These are phyloP conservation scores for Endoconidiophora polonica DNA, from an alignment of 2,329 filamentous ascomycete genomes.

Conservation along the genomic window DNA sequence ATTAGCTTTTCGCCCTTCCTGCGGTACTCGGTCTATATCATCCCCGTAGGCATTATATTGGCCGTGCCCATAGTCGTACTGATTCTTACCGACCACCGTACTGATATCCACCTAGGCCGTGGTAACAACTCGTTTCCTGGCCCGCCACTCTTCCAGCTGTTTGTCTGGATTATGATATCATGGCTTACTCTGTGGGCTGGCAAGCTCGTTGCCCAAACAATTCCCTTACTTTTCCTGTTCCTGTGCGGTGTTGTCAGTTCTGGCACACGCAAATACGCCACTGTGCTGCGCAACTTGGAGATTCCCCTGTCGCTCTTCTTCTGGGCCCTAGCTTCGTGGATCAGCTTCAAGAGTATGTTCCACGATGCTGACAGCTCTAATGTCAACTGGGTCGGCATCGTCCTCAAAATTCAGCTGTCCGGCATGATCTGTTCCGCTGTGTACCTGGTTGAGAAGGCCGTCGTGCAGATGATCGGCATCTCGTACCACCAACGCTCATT, in stretches of 20 bases:
- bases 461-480: conserved; percentile 71
- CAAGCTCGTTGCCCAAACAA: conserved; percentile 44
- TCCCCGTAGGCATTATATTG: conserved; percentile 44
- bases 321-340: conserved; percentile 46
- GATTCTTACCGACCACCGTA: conserved; percentile 24
- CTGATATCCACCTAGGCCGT: conserved; percentile 24
- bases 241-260: conserved; percentile 52
- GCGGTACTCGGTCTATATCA: conserved; percentile 50
- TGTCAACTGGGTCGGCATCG: conserved; percentile 36
- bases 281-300: conserved; percentile 45
- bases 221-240: conserved; percentile 50
- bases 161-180: conserved; percentile 51
- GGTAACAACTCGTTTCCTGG: conserved; percentile 20
- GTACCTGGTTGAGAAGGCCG: conserved; percentile 58
- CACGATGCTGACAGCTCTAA: conserved; percentile 18
- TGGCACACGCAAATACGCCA: conserved; percentile 54
- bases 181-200: conserved; percentile 52
- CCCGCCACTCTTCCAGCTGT: conserved; percentile 41
- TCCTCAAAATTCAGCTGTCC: conserved; percentile 50
- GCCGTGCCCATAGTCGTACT: conserved; percentile 45
- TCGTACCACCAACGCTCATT: conserved; percentile 77
- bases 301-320: conserved; percentile 52
- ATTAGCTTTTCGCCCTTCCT: conserved; percentile 46
- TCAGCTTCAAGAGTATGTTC: conserved; percentile 44
- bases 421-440: conserved; percentile 51